phyloP scores from a whole-genome alignment of 176 grass and related monocot genomes.

The Avena atlantica region DNA sequence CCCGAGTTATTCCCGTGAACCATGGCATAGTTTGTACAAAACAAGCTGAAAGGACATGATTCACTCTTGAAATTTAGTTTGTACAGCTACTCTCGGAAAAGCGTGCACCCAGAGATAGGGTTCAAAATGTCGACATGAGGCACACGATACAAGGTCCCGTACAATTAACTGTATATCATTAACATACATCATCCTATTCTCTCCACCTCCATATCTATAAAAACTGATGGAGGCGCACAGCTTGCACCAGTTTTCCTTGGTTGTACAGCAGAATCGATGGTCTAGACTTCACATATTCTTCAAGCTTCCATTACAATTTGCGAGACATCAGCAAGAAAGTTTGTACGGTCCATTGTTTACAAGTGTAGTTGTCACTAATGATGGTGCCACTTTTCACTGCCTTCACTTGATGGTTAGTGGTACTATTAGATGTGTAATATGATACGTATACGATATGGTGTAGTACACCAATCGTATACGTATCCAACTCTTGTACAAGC shows the following conservation, averaged over 20 bases:
- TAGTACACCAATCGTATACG: too few relatives aligned
- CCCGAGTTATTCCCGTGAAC: background rate
- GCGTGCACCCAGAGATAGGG: background rate
- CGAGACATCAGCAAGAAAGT: constrained; percentile 39
- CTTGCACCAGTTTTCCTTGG: background rate
- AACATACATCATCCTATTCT: constrained; percentile 46
- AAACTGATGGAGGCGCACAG: background rate
- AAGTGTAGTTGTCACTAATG: background rate
- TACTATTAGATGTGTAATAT: too few relatives aligned
- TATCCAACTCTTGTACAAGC: too few relatives aligned
- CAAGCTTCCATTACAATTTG: constrained; percentile 40
- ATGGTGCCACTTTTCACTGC: constrained; percentile 30
- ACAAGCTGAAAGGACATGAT: background rate
- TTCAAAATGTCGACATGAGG: background rate
- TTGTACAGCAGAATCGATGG: constrained; percentile 9
- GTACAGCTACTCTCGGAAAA: background rate
- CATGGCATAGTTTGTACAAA: background rate
- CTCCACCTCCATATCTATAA: constrained; percentile 16
- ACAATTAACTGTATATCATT: background rate
- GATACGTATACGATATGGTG: too few relatives aligned
- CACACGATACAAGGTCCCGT: background rate
- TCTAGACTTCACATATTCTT: constrained; percentile 31
- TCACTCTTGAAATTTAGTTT: background rate
- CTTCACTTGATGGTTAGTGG: constrained; percentile 50
- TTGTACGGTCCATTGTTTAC: constrained; percentile 25